phyloP scores from a whole-genome alignment of 2,329 filamentous ascomycete genomes.

The Endoconidiophora polonica region DNA sequence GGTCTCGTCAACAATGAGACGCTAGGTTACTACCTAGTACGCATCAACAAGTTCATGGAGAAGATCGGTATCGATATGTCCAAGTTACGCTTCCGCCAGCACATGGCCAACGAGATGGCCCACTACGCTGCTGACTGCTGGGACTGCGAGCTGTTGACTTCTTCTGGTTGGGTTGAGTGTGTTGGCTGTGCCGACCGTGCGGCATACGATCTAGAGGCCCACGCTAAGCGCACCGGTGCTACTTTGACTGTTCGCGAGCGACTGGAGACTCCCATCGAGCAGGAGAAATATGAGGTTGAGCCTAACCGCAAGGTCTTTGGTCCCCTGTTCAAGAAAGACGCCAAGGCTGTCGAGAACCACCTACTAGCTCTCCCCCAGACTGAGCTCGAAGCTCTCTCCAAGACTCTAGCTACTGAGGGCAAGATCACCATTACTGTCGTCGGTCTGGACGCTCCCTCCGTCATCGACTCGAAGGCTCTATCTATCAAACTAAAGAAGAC shows the following conservation, averaged over 20 bases:
- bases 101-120: constrained; percentile 66
- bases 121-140: constrained; percentile 96
- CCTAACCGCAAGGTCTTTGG: constrained; percentile 94
- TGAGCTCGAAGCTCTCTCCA: constrained; percentile 60
- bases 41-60: constrained; percentile 79
- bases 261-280: constrained; percentile 56
- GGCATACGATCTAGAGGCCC: constrained; percentile 84
- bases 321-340: constrained; percentile 87
- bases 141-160: constrained; percentile 86
- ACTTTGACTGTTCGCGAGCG: constrained; percentile 73
- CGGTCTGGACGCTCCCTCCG: constrained; percentile 48
- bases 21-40: constrained; percentile 87
- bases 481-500: constrained; percentile 71
- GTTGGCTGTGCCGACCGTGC: constrained; percentile 92
- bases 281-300: constrained; percentile 79
- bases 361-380: constrained; percentile 63
- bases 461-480: constrained; percentile 64
- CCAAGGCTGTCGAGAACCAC: constrained; percentile 67
- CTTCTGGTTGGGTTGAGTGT: constrained; percentile 95
- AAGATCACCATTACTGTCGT: constrained; percentile 65
- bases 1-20: constrained; percentile 93
- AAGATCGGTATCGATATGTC: constrained; percentile 73
- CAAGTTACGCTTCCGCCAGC: constrained; percentile 92
- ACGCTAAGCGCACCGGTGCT: constrained; percentile 81
- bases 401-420: constrained; percentile 55